Evolutionary conservation across 1,284 basidiomycete species (phyloP).

Genomic region (Singerocomus rubriflavus): DNA sequence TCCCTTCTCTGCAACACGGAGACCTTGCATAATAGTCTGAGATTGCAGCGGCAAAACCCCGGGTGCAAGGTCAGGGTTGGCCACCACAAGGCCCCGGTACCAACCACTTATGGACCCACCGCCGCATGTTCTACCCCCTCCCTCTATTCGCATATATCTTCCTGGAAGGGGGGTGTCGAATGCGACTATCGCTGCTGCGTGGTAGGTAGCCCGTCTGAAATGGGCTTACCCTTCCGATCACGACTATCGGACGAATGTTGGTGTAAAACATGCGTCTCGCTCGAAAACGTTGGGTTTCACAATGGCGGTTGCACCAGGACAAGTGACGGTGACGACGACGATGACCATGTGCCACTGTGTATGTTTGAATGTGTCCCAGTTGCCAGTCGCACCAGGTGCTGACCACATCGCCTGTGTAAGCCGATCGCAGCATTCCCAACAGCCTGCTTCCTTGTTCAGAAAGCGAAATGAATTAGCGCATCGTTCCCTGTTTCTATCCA

Average conservation of each 20-base stretch:
- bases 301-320: too few relatives aligned
- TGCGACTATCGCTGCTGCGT: not conserved
- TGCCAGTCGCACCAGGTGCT: too few relatives aligned
- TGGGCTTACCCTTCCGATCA: not conserved
- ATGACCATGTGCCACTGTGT: too few relatives aligned
- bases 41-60: not conserved
- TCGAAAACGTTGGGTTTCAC: not conserved
- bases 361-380: too few relatives aligned
- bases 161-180: not conserved
- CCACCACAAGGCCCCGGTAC: not conserved
- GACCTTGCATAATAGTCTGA: not conserved
- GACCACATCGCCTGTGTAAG: too few relatives aligned
- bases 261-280: not conserved
- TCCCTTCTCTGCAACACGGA: not conserved
- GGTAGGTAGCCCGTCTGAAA: not conserved
- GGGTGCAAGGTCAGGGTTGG: not conserved
- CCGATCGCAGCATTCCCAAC: too few relatives aligned
- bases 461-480: too few relatives aligned
- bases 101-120: not conserved
- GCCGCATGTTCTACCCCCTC: not conserved
- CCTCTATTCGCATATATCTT: not conserved
- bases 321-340: too few relatives aligned
- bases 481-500: too few relatives aligned
- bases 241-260: not conserved
- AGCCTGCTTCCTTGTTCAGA: too few relatives aligned